phyloP scores from a whole-genome alignment of 495 filamentous ascomycete genomes.

The Aspergillus incahuasiensis region DNA sequence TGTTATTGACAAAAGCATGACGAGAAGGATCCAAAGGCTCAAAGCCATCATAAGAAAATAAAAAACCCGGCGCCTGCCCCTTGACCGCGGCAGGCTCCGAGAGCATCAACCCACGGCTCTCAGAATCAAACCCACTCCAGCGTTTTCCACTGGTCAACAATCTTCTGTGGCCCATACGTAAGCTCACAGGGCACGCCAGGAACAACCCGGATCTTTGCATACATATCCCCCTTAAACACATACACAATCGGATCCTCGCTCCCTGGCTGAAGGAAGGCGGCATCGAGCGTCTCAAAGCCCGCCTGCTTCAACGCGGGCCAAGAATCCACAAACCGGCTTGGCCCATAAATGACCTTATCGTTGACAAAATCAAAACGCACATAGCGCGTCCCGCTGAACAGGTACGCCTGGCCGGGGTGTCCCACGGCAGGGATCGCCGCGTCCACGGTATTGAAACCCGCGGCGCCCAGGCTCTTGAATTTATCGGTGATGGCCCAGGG shows the following conservation, averaged over 20 bases:
- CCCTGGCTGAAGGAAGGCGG: slow-evolving; percentile 6
- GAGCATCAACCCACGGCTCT: neutral
- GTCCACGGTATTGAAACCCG: slow-evolving; percentile 12
- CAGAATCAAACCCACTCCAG: slow-evolving; percentile 8
- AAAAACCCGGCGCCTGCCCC: too few relatives aligned
- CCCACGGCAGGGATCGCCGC: slow-evolving; percentile 8
- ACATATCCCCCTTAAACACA: slow-evolving; percentile 13
- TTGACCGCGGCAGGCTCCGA: too few relatives aligned
- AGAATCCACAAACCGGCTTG: neutral
- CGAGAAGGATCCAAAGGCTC: too few relatives aligned
- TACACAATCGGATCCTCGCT: neutral
- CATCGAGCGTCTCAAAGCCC: slow-evolving; percentile 16
- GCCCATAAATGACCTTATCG: slow-evolving; percentile 10
- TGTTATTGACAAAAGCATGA: too few relatives aligned
- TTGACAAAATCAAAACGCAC: slow-evolving; percentile 4
- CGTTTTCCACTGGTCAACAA: slow-evolving; percentile 13
- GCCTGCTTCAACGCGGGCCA: slow-evolving; percentile 11
- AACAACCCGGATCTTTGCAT: slow-evolving; percentile 10
- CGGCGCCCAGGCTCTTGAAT: neutral
- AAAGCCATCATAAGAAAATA: too few relatives aligned
- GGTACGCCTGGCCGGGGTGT: slow-evolving; percentile 7
- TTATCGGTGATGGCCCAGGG: slow-evolving; percentile 10
- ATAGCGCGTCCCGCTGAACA: slow-evolving; percentile 15
- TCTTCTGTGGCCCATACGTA: slow-evolving; percentile 1
- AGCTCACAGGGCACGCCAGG: slow-evolving; percentile 3